These are phyloP conservation scores for Globisporangium splendens DNA, from an alignment of 352 stramenopile species.

Conservation along the genomic window DNA sequence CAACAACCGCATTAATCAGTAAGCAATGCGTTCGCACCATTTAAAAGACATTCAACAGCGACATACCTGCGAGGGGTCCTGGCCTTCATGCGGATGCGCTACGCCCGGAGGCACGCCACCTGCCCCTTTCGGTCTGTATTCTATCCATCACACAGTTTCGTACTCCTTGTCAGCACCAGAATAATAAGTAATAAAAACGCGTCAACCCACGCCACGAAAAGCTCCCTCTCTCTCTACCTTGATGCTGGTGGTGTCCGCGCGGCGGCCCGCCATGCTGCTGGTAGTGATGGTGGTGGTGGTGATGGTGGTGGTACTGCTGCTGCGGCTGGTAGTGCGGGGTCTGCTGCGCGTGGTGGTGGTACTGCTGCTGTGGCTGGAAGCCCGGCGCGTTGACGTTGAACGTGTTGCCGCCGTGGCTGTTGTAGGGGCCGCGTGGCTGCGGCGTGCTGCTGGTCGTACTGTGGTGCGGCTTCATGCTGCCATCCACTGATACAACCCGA, in stretches of 20 bases:
- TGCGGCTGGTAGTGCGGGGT: slow-evolving; percentile 32
- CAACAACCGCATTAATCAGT: neutral
- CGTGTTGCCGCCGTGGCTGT: slow-evolving; percentile 13
- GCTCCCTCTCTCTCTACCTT: slow-evolving; percentile 17
- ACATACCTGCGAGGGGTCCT: slow-evolving; percentile 15
- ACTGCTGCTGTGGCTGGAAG: slow-evolving; percentile 34
- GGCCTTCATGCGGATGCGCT: slow-evolving; percentile 12
- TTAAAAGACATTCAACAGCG: neutral
- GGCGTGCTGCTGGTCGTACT: slow-evolving; percentile 19
- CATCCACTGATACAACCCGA: slow-evolving; percentile 25
- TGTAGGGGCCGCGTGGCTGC: neutral
- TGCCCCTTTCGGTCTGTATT: slow-evolving; percentile 17
- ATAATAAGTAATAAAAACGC: too few species aligned
- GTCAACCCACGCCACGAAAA: too few species aligned
- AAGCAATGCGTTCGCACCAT: too few species aligned
- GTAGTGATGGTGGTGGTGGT: slow-evolving; percentile 33
- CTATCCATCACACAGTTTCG: slow-evolving; percentile 4
- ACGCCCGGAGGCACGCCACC: neutral
- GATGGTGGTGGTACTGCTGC: slow-evolving; percentile 2
- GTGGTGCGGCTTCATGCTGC: slow-evolving; percentile 49
- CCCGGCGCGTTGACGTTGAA: slow-evolving; percentile 34
- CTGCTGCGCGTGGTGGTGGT: slow-evolving; percentile 28
- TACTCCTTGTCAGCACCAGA: too few species aligned
- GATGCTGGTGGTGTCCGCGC: slow-evolving; percentile 37
- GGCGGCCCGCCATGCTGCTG: slow-evolving; percentile 25